A percentile compares a stretch with the other conserved stretches of the same genome.
These are phyloP conservation scores for Exophiala spinifera DNA, from an alignment of 2,329 filamentous ascomycete genomes.

Conservation along the genomic window DNA sequence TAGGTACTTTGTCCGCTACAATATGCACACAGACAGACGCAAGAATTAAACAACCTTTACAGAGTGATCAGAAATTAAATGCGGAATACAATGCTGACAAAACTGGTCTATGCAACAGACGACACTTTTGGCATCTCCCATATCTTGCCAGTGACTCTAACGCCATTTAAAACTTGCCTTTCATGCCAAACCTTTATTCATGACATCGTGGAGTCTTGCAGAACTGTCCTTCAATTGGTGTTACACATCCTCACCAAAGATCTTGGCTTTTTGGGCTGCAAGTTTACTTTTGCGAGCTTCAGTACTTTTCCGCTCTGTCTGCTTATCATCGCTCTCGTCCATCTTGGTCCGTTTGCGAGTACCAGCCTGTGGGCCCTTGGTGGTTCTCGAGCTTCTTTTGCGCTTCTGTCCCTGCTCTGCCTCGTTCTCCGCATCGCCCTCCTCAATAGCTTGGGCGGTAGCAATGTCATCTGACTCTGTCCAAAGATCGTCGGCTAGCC, in stretches of 20 bases:
- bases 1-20: no score
- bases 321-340: slow-evolving; percentile 16
- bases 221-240: not conserved
- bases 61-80: no score
- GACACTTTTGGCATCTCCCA: no score
- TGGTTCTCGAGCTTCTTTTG: slow-evolving; percentile 24
- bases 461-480: slow-evolving; percentile 68
- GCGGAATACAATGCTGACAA: no score
- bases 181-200: not conserved
- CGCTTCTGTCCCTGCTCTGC: slow-evolving; percentile 23
- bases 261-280: slow-evolving; percentile 24
- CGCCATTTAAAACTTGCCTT: no score
- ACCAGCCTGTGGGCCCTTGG: slow-evolving; percentile 27
- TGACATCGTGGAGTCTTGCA: not conserved
- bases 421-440: slow-evolving; percentile 30
- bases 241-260: slow-evolving; percentile 18
- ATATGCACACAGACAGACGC: no score
- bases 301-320: slow-evolving; percentile 6
- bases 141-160: no score
- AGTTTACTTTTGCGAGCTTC: slow-evolving; percentile 24
- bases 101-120: no score
- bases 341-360: slow-evolving; percentile 25
- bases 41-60: no score
- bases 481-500: slow-evolving; percentile 91
- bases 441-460: slow-evolving; percentile 49